These are phyloP conservation scores for Salicornia ramosissima DNA, from an alignment of 148 eudicot genomes.

Conservation along the genomic window DNA sequence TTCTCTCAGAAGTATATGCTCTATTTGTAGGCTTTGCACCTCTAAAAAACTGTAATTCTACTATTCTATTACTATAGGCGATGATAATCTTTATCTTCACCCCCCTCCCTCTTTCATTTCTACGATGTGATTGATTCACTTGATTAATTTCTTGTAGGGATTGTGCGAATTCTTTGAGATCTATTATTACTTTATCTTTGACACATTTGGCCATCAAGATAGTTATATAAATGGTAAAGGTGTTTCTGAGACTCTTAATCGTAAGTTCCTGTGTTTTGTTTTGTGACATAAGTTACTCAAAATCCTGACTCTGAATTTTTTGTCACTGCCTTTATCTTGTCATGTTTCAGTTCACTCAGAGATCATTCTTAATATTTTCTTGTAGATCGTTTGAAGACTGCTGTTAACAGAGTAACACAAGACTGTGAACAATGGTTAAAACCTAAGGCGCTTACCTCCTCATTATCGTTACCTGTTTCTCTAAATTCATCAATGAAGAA, in stretches of 20 bases:
- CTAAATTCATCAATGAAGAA: slow-evolving; percentile 45
- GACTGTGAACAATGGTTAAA: slow-evolving; percentile 83
- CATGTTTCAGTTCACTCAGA: slow-evolving; percentile 10
- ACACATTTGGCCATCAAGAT: slow-evolving; percentile 69
- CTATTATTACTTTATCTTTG: slow-evolving; percentile 78
- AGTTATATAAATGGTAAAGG: slow-evolving; percentile 51
- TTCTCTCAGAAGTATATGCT: neutral
- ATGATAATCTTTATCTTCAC: neutral
- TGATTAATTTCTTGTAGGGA: slow-evolving; percentile 52
- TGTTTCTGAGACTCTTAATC: slow-evolving; percentile 42
- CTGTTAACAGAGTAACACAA: slow-evolving; percentile 63
- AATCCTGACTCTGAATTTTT: neutral
- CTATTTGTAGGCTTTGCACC: slow-evolving; percentile 10
- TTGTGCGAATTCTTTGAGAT: slow-evolving; percentile 84
- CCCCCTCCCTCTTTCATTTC: neutral
- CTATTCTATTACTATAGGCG: slow-evolving; percentile 5
- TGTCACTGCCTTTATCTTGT: slow-evolving; percentile 6
- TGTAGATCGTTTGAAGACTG: slow-evolving; percentile 64
- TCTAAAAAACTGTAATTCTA: too few species aligned
- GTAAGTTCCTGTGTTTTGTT: slow-evolving; percentile 38
- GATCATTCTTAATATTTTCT: slow-evolving; percentile 19
- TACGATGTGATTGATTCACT: slow-evolving; percentile 15
- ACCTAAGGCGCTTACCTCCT: slow-evolving; percentile 39
- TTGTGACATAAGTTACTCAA: neutral
- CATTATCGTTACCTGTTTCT: slow-evolving; percentile 48